Evolutionary conservation across 306 rosid genomes (phyloP), one percentile per base, ranked within the genome.

Genomic region (Rosa persica): DNA sequence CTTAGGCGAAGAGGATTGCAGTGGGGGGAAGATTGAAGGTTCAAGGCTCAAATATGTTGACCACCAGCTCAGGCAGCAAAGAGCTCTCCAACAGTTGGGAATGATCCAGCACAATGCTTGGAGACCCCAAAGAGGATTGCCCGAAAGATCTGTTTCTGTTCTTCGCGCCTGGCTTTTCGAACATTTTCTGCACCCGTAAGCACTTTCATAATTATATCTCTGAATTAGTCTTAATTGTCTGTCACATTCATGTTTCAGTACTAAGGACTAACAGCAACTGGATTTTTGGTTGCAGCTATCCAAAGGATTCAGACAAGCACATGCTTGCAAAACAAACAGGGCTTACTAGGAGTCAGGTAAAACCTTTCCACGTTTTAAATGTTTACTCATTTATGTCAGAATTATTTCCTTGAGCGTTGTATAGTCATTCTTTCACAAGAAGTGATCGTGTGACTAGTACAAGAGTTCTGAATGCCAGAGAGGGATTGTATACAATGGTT

Each of bases 141-240:
- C 99, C 0, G 99, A 96, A 83, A 62, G 98, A 79, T 96, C 99
- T 0, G 99, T 96, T 78, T 96, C 99, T 22, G 97, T 96, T 25
- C 93, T 96, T 20, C 99, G 99, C 7, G 97, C 98, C 75, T 96
- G 99, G 99, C 99, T 96, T 78, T 96, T 96, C 71, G 99, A 96
- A 78, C 99, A 96, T 87, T 96, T 96, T 67, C 99, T 96, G 62
- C 99, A 93, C 81, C 99, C 99, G 99, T 96, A 86, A 88, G 97
- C 12, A 74, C 52, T 34, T 12, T 34, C 75, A 8, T 69, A 17
- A 62, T 65, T 12, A 2, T 3, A 34, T 62, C 44, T 25, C 46
- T 2, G 4, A 22, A 55, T 39, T n/a, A 39, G 13, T 47, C 25
- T 20, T 83, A 23, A 67, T 58, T 75, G 9, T 25, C 25, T 72